Base-by-base conservation (phyloP, 768 basidiomycete species). In the Rhizopogon rudus region DNA sequence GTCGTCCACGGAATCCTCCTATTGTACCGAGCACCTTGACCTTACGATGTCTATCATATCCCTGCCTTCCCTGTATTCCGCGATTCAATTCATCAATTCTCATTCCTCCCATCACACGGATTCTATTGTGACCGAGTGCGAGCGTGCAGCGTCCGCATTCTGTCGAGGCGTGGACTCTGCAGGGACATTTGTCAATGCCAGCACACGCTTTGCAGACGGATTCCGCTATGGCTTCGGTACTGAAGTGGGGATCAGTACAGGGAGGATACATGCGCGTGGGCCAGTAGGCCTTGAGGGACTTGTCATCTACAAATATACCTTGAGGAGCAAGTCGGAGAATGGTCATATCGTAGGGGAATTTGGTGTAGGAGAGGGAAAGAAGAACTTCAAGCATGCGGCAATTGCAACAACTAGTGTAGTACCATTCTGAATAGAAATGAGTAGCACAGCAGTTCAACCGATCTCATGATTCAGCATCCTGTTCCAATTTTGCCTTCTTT, bases 31-130 rank as follows among this genome's bases (percentile, higher is more conserved):
- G 68, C 93, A 95, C 72, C 86, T 98, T 63, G 82, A 84, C 41
- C 81, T 93, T 44, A 88, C 83, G 33, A 76, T 98, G 51, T 90
- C 95, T 35, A 88, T 99, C 65, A 77, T 83, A 60, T 69, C 83
- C 9, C 80, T 94, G 39, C 77, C 86, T 28, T 90, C 87, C 4
- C 78, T 96, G 46, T 63, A 77, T 37, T 74, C 76, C 28, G 96
- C 97, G 5, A 88, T 98, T 57, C 68, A 79, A 55, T 93, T 91
- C 74, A 96, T 98, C 76, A 98, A 98, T 73, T 69, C 79, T 10
- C 91, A 98, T 66, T 92, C 91, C 0, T 96, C 94, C 7, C 93
- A 96, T 65, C 97, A 99, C 71, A 98, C 96, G 35, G 97, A 98
- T 65, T 73, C 79, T 52, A 98, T 99, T 69, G 78, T 98, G 43